A percentile compares a stretch with the other conserved stretches of the same genome.
Conservation (phyloP, 768 basidiomycete species). For the Amanita rimosa region DNA sequence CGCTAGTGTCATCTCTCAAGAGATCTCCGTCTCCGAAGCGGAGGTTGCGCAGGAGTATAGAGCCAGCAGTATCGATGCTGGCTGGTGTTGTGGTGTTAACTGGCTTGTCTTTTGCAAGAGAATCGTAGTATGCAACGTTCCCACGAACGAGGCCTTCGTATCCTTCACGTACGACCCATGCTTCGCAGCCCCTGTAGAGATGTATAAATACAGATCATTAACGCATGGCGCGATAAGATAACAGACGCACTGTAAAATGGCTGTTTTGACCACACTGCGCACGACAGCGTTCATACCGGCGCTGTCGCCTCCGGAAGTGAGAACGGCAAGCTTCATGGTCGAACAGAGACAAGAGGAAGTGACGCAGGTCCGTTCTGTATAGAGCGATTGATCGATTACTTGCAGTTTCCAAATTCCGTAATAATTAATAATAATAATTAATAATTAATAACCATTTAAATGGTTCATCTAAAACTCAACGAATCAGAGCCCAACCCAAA, state of each 20-base stretch:
- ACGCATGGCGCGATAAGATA: background rate
- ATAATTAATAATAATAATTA: too few relatives aligned
- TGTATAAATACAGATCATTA: background rate
- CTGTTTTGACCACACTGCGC: conserved; percentile 85
- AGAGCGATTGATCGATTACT: too few relatives aligned
- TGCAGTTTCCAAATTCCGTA: too few relatives aligned
- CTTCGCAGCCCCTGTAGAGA: conserved; percentile 75
- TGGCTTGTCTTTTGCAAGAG: conserved; percentile 7
- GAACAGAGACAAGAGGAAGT: background rate
- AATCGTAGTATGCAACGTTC: conserved; percentile 36
- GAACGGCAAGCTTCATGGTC: conserved; percentile 81
- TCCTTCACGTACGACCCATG: conserved; percentile 94
- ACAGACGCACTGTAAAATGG: conserved; percentile 68
- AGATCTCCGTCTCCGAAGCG: conserved; percentile 76
- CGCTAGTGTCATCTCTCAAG: conserved; percentile 73
- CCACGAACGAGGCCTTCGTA: conserved; percentile 97
- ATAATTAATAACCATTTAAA: too few relatives aligned
- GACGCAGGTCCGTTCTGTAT: too few relatives aligned
- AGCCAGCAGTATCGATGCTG: conserved; percentile 6
- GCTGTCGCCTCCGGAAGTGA: conserved; percentile 95
- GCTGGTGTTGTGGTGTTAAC: background rate
- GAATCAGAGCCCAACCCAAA: conserved; percentile 65
- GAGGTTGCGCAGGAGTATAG: conserved; percentile 36
- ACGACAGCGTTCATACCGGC: conserved; percentile 98
- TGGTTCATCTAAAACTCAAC: conserved; percentile 72